These are phyloP conservation scores for Panicum hallii DNA, from an alignment of 202 grass and related monocot species.

Conservation along the genomic window DNA sequence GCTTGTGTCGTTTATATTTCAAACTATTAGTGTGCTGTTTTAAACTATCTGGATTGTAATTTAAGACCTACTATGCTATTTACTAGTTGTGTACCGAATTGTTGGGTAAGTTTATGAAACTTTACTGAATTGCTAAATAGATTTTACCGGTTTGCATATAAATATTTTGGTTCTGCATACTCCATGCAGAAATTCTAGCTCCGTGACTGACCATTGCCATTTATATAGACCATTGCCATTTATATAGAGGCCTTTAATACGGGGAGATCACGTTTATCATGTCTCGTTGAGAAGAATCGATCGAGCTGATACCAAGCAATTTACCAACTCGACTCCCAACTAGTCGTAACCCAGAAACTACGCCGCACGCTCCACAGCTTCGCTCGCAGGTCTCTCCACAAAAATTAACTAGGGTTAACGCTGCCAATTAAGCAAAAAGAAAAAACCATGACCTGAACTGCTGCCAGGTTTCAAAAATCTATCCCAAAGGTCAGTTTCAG, in stretches of 20 bases:
- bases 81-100: too few relatives aligned
- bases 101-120: too few relatives aligned
- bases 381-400: background rate
- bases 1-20: too few relatives aligned
- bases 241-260: background rate
- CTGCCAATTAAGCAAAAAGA: background rate
- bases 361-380: background rate
- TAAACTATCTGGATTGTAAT: too few relatives aligned
- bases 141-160: too few relatives aligned
- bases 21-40: too few relatives aligned
- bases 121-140: too few relatives aligned
- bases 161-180: too few relatives aligned
- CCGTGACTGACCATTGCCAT: background rate
- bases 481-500: constrained; percentile 22
- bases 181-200: too few relatives aligned
- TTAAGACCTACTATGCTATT: too few relatives aligned
- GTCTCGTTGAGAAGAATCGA: background rate
- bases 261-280: background rate
- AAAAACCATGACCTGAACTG: background rate
- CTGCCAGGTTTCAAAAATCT: background rate
- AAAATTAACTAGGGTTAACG: background rate
- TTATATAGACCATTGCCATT: background rate
- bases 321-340: background rate
- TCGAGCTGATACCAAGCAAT: background rate
- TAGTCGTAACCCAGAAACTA: background rate